Evolutionary conservation across 2,329 filamentous ascomycete genomes (phyloP).

Genomic region (Alternaria postmessia): DNA sequence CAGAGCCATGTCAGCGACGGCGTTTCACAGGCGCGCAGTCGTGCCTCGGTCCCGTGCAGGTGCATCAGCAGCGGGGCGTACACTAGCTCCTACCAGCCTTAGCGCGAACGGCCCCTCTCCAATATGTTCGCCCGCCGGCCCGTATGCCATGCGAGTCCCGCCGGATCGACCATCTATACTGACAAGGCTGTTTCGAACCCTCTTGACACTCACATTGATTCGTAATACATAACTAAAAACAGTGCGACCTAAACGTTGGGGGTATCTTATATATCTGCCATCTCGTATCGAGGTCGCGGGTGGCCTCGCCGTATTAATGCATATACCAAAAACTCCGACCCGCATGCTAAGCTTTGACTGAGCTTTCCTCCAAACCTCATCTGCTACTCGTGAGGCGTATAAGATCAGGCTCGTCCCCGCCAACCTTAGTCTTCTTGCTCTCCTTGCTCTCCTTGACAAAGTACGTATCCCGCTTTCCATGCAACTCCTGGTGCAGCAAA

Average conservation of each 20-base stretch:
- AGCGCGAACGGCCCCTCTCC: neutral
- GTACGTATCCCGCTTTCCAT: constrained; percentile 16
- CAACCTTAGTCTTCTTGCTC: neutral
- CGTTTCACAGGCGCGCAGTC: constrained; percentile 9
- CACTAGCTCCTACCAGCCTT: neutral
- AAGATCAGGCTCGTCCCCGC: neutral
- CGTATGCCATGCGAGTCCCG: neutral
- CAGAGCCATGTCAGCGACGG: neutral
- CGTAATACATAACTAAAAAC: too few relatives aligned
- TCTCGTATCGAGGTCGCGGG: neutral
- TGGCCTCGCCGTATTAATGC: neutral
- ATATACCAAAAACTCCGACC: neutral
- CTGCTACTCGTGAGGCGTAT: neutral
- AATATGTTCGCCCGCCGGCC: neutral
- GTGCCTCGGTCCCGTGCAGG: constrained; percentile 10
- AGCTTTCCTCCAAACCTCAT: neutral
- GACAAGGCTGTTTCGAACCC: neutral
- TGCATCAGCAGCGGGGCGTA: neutral
- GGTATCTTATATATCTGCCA: too few relatives aligned
- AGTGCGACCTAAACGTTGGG: too few relatives aligned
- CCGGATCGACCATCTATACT: neutral
- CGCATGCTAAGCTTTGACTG: neutral
- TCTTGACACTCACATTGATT: too few relatives aligned
- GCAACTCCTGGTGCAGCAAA: constrained; percentile 18
- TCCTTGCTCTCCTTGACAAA: constrained; percentile 20